Evolutionary conservation across 805 yeast species (phyloP), one percentile per base, ranked within the genome.

Genomic region (Isabelozyma pseudorhagii): DNA sequence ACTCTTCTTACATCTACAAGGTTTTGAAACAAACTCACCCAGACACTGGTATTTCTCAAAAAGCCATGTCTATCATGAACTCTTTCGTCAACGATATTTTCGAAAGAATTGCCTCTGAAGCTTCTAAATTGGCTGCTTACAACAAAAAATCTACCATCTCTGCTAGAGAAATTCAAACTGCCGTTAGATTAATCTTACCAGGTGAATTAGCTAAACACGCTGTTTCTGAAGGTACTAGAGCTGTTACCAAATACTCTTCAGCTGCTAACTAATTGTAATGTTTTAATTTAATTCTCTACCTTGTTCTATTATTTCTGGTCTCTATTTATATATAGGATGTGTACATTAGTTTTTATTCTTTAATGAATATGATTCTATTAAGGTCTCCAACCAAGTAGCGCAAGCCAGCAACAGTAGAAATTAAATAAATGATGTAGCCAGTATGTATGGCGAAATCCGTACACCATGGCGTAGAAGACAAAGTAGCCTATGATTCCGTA

Each of bases 181-280:
- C 98, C 63, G 97, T 92, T 61, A 89, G 97, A 84, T 85, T 92
- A 69, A 91, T 92, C 77, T 85, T 92, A 66, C 98, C 98, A 63
- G 97, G 97, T 84, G 97, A 92, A 82, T 83, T 92, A 72, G 97
- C 97, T 63, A 91, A 91, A 83, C 97, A 92, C 79, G 97, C 97
- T 68, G 96, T 91, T 66, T 87, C 96, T 66, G 98, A 92, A 81
- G 97, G 97, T 83, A 90, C 97, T 63, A 89, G 96, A 84, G 96
- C 97, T 74, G 96, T 90, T 66, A 89, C 97, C 75, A 90, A 90
- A 81, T 90, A 89, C 84, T 87, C 96, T 66, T 86, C 96, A 68
- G 80, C 77, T 58, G 63, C 75, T 51, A 65, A 65, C 56, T 71
- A 70, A 56, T 31, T 42, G 46, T 45, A 31, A 46, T 50, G 46